Evolutionary conservation across 2,329 filamentous ascomycete genomes (phyloP).

Genomic region (Botrytis cinerea): DNA sequence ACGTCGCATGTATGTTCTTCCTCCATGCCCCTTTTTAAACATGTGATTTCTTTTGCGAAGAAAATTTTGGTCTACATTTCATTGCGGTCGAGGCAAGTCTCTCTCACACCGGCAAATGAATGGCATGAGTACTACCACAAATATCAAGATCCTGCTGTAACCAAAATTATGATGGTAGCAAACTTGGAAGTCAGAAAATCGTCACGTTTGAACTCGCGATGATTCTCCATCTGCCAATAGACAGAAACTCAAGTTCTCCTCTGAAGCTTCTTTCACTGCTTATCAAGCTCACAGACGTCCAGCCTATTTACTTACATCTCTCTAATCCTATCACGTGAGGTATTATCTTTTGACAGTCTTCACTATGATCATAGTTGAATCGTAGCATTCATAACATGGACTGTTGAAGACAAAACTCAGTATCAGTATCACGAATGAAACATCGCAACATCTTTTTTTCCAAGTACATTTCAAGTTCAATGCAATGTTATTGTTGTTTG

Average conservation of each 20-base stretch:
- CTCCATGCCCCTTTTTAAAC: neutral
- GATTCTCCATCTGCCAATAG: neutral
- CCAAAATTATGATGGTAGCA: neutral
- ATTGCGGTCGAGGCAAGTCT: neutral
- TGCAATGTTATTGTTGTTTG: neutral
- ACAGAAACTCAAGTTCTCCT: neutral
- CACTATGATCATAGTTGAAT: neutral
- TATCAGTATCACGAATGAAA: neutral
- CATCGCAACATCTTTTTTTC: neutral
- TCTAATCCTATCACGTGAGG: neutral
- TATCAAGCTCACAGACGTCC: neutral
- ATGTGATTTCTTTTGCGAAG: neutral
- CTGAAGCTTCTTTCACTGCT: neutral
- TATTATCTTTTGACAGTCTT: neutral
- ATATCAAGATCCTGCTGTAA: neutral
- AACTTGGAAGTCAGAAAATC: neutral
- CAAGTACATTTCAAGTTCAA: neutral
- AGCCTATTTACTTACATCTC: neutral
- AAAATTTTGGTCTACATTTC: neutral
- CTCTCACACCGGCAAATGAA: neutral
- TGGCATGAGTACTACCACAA: neutral
- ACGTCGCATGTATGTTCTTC: neutral
- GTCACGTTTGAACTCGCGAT: neutral
- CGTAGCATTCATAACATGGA: neutral
- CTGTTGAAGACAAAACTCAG: neutral